Evolutionary conservation across 164 flowering plant species (phyloP).

Genomic region (Umbilicus rupestris): DNA sequence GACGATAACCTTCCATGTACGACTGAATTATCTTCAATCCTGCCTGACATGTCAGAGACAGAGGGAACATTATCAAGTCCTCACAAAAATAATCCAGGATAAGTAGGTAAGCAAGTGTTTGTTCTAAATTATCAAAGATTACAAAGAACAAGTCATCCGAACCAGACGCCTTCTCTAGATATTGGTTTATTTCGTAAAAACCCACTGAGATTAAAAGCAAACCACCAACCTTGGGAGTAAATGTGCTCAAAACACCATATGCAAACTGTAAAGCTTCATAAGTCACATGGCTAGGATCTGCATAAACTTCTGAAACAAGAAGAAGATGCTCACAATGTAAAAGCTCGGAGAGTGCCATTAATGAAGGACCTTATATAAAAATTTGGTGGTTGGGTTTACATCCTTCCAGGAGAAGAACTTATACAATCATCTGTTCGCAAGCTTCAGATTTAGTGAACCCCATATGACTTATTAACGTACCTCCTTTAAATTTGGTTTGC

Average conservation of each 20-base stretch:
- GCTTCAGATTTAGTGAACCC: background rate
- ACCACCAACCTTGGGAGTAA: slow-evolving; percentile 25
- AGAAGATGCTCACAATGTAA: background rate
- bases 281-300: slow-evolving; percentile 80
- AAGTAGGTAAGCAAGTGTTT: background rate
- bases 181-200: background rate
- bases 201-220: background rate
- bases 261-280: slow-evolving; percentile 70
- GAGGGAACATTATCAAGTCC: background rate
- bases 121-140: background rate
- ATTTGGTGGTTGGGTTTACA: background rate
- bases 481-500: slow-evolving; percentile 90
- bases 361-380: background rate
- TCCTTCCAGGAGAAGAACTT: background rate
- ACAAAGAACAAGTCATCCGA: background rate
- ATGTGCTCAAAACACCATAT: slow-evolving; percentile 67
- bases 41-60: slow-evolving; percentile 35
- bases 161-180: background rate
- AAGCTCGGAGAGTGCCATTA: background rate
- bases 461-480: slow-evolving; percentile 25
- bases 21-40: slow-evolving; percentile 78
- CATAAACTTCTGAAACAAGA: slow-evolving; percentile 72
- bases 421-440: background rate
- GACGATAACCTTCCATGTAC: slow-evolving; percentile 92
- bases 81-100: background rate